phyloP scores from a whole-genome alignment of 208 protist species.

The Trypanosoma cruzi region DNA sequence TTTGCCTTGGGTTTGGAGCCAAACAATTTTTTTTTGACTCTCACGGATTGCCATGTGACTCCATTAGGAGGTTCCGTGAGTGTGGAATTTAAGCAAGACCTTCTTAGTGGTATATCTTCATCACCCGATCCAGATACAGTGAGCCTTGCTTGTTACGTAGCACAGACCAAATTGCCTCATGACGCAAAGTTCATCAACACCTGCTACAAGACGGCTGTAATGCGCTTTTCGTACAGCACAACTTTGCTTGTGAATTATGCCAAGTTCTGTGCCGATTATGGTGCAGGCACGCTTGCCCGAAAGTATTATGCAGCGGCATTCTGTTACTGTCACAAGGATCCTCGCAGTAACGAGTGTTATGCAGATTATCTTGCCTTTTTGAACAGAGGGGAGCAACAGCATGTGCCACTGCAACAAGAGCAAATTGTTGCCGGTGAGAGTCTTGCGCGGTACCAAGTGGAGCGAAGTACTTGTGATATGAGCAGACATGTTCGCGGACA shows the following conservation, averaged over 20 bases:
- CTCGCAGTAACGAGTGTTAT: slow-evolving; percentile 68
- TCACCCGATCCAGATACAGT: slow-evolving; percentile 65
- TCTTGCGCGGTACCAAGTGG: slow-evolving; percentile 52
- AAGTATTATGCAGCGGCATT: slow-evolving; percentile 74
- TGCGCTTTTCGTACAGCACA: slow-evolving; percentile 53
- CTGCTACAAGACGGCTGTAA: slow-evolving; percentile 60
- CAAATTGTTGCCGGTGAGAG: slow-evolving; percentile 48
- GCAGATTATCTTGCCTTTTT: slow-evolving; percentile 61
- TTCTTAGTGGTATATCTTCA: slow-evolving; percentile 56
- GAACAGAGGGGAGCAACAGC: slow-evolving; percentile 20
- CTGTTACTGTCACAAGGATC: slow-evolving; percentile 50
- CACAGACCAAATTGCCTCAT: slow-evolving; percentile 65
- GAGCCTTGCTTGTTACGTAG: slow-evolving; percentile 63
- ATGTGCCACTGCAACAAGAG: slow-evolving; percentile 26
- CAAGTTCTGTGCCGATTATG: slow-evolving; percentile 67
- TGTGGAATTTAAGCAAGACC: slow-evolving; percentile 32
- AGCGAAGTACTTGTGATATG: slow-evolving; percentile 30
- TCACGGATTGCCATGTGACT: slow-evolving; percentile 22
- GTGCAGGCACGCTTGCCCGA: slow-evolving; percentile 50
- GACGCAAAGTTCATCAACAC: slow-evolving; percentile 58
- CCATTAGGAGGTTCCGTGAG: slow-evolving; percentile 8
- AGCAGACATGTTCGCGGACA: slow-evolving; percentile 17
- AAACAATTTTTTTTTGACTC: slow-evolving; percentile 7
- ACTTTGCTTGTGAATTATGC: slow-evolving; percentile 83
- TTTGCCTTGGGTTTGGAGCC: slow-evolving; percentile 35